phyloP scores from a whole-genome alignment of 2,329 filamentous ascomycete genomes.

The Fusarium buxicola region DNA sequence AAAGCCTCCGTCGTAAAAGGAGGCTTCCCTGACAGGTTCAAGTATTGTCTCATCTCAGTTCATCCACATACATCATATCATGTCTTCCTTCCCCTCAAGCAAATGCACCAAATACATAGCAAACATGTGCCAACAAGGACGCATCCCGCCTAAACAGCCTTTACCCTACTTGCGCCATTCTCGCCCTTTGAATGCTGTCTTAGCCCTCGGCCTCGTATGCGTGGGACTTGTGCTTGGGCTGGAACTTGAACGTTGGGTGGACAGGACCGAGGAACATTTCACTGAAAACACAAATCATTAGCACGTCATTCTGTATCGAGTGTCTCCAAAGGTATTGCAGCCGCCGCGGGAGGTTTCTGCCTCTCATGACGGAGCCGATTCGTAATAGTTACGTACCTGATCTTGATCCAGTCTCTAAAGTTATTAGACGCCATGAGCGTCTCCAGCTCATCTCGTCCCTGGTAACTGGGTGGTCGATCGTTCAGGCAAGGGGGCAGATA shows the following conservation, averaged over 20 bases:
- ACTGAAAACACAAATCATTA: constrained; percentile 59
- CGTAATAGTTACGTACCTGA: constrained; percentile 73
- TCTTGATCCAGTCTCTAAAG: constrained; percentile 98
- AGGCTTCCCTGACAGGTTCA: no score
- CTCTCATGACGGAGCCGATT: background rate
- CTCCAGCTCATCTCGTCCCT: constrained; percentile 89
- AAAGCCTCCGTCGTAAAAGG: no score
- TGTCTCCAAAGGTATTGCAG: background rate
- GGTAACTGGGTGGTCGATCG: constrained; percentile 87
- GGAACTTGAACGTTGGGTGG: constrained; percentile 90
- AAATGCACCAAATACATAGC: background rate
- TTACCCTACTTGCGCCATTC: background rate
- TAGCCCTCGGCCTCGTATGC: constrained; percentile 83
- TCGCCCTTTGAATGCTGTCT: constrained; percentile 1
- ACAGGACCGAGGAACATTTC: constrained; percentile 98
- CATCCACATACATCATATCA: background rate
- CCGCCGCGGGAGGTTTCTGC: background rate
- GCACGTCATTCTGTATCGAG: background rate
- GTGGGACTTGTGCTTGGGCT: constrained; percentile 98
- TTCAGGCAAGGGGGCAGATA: constrained; percentile 88
- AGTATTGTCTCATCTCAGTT: background rate
- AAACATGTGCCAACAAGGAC: constrained; percentile 12
- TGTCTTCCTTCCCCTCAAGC: constrained; percentile 1
- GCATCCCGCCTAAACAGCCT: background rate
- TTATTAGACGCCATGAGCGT: constrained; percentile 91